Base-by-base conservation (phyloP, 164 flowering plant genomes). In the Macadamia integrifolia region DNA sequence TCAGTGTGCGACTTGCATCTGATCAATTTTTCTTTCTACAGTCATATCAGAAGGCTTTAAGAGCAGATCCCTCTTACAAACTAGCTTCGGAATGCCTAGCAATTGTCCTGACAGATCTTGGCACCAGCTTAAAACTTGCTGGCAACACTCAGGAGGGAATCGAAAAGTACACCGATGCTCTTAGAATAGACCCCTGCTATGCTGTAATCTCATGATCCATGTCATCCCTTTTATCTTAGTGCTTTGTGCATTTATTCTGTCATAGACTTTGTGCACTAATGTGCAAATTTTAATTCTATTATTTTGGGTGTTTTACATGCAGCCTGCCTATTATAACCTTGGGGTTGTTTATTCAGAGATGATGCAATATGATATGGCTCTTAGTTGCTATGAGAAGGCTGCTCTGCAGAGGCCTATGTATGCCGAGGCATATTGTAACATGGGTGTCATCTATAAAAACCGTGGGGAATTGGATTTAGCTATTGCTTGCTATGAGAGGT, bases 401-500 rank as follows among this genome's bases (percentile, higher is more conserved):
- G 99, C 94, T 50, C 30, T 77, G 10, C 96, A 87, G 81, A 89
- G 97, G 79, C 99, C 99, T 13, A 89, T 89, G 99, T 95, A 95
- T 84, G 99, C 99, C 62, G 98, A 95, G 81, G 99, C 99, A 73
- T 95, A 87, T 80, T 95, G 99, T 77, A 95, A 95, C 78, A 95
- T 95, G 99, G 99, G 99, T 74, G 99, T 95, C 68, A 92, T 95
- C 57, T 92, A 76, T 69, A 92, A 95, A 75, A 95, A 95, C 73
- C 96, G 98, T 46, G 97, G 99, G 31, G 96, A 92, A 61, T 73
- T 95, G 77, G 97, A 92, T 71, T 73, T 91, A 5, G 94, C 99
- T 64, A 86, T 95, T 80, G 84, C 97, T 68, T 95, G 99, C 83
- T 95, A 95, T 81, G 98, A 95, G 80, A 95, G 99, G 99, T 94